Evolutionary conservation across 495 filamentous ascomycete genomes (phyloP).

Genomic region (Penicillium turbatum): DNA sequence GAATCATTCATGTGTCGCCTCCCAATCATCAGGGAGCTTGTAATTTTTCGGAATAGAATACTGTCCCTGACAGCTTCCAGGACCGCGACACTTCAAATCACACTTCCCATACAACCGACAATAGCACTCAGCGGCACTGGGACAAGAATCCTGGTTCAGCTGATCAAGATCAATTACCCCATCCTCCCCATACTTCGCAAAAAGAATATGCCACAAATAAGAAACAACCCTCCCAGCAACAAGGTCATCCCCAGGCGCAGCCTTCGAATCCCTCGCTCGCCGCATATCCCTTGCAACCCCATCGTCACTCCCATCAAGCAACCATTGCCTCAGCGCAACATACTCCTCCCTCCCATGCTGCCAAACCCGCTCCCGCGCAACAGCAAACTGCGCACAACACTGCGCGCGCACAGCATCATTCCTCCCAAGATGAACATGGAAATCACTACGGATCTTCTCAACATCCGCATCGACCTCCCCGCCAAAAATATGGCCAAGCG

Average conservation of each 20-base stretch:
- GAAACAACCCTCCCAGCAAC: constrained; percentile 39
- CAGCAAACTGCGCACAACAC: constrained; percentile 47
- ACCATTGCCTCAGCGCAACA: constrained; percentile 40
- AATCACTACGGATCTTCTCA: not conserved
- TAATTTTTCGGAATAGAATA: constrained; percentile 35
- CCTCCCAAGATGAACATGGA: constrained; percentile 19
- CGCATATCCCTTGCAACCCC: constrained; percentile 1
- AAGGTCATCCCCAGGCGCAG: constrained; percentile 35
- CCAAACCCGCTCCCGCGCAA: constrained; percentile 31
- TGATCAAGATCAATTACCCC: constrained; percentile 40
- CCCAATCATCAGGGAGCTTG: constrained; percentile 36
- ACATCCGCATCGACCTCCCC: constrained; percentile 9
- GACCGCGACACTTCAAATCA: constrained; percentile 25
- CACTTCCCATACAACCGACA: constrained; percentile 44
- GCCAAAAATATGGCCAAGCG: constrained; percentile 34
- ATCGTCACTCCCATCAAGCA: constrained; percentile 31
- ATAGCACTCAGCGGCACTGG: constrained; percentile 39
- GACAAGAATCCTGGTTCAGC: constrained; percentile 38
- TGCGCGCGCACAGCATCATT: constrained; percentile 37
- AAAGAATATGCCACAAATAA: constrained; percentile 44
- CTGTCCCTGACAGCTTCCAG: constrained; percentile 34
- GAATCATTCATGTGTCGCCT: constrained; percentile 24
- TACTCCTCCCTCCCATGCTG: constrained; percentile 39
- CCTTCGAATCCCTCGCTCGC: constrained; percentile 4
- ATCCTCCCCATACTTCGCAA: constrained; percentile 24